phyloP scores from a whole-genome alignment of 2,329 filamentous ascomycete species.

The Thielaviopsis populi region DNA sequence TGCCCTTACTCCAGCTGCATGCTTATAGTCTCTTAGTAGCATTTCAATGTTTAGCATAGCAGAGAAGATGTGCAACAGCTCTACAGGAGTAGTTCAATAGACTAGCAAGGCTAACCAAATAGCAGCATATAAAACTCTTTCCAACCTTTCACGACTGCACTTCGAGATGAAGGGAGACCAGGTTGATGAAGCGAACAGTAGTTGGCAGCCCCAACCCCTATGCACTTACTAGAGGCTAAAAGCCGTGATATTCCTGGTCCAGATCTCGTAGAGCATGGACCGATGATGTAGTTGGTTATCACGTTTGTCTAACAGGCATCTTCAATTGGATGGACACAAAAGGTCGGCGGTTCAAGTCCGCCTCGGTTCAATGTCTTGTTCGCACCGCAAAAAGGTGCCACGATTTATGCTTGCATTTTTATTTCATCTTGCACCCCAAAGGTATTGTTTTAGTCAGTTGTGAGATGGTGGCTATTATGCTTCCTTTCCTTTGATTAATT shows the following conservation, averaged over 20 bases:
- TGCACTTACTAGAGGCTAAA: no score
- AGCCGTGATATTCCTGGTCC: background rate
- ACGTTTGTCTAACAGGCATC: slow-evolving; percentile 6
- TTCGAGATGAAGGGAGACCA: no score
- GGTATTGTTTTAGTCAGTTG: no score
- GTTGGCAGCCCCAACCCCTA: no score
- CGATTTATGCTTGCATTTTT: background rate
- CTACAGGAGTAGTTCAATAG: background rate
- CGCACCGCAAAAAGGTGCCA: background rate
- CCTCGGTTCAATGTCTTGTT: background rate
- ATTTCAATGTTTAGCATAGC: background rate
- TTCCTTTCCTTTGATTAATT: no score
- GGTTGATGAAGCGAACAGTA: no score
- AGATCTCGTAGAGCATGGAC: background rate
- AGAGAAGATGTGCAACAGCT: background rate
- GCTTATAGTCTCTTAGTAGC: background rate
- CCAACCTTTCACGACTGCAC: no score
- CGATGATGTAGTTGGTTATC: slow-evolving; percentile 9
- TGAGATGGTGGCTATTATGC: no score
- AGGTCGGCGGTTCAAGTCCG: slow-evolving; percentile 8
- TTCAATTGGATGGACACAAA: background rate
- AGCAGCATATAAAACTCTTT: no score
- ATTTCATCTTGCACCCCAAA: background rate
- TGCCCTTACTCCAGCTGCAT: background rate
- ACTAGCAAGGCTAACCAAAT: background rate